These are phyloP conservation scores for Ceriops zippeliana DNA, from an alignment of 345 rosid species.

Conservation along the genomic window DNA sequence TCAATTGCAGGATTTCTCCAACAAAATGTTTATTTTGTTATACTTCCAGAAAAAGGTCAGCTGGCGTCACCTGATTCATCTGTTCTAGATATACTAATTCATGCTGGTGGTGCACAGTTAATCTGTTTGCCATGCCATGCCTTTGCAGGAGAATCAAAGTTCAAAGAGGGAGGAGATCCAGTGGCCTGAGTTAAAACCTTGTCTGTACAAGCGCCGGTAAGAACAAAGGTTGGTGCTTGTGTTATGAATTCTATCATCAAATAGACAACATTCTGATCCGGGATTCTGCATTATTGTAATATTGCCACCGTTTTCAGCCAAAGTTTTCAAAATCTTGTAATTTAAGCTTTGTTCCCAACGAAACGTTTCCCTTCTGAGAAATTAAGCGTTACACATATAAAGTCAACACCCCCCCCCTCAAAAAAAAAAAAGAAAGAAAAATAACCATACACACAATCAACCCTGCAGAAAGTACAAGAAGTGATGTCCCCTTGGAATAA, in stretches of 20 bases:
- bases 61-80: not conserved
- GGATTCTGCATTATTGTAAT: not conserved
- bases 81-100: not conserved
- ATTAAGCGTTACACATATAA: too few relatives aligned
- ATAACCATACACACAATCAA: too few relatives aligned
- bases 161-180: conserved; percentile 48
- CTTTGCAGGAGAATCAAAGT: conserved; percentile 47
- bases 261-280: not conserved
- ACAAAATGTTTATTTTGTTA: conserved; percentile 80
- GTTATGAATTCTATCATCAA: not conserved
- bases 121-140: conserved; percentile 9
- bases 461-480: too few relatives aligned
- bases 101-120: not conserved
- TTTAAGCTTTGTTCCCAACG: too few relatives aligned
- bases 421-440: too few relatives aligned
- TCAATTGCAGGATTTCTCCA: conserved; percentile 66
- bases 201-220: conserved; percentile 88
- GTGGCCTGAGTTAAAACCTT: conserved; percentile 93
- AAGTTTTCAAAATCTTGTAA: too few relatives aligned
- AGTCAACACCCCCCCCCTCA: too few relatives aligned
- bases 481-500: too few relatives aligned
- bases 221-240: not conserved
- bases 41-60: conserved; percentile 81
- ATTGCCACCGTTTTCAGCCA: too few relatives aligned
- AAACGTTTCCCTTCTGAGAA: too few relatives aligned